These are phyloP conservation scores for Simplicillium sp. DNA, from an alignment of 2,329 filamentous ascomycete species.

Conservation along the genomic window DNA sequence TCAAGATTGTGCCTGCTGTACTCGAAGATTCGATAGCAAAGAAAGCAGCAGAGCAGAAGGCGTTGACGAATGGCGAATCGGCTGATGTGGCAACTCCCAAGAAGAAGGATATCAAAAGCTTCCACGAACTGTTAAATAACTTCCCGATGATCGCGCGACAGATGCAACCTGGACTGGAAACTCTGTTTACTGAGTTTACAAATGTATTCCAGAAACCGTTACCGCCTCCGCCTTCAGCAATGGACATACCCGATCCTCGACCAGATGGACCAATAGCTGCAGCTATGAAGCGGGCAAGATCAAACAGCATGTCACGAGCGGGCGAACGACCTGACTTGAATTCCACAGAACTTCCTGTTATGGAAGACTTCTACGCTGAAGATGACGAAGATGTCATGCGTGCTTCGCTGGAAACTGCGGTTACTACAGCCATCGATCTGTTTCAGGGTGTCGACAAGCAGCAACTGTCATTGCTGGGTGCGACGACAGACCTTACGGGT, in stretches of 20 bases:
- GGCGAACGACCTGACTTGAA: constrained; percentile 9
- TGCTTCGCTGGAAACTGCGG: constrained; percentile 78
- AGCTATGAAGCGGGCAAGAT: constrained; percentile 45
- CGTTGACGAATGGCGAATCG: constrained; percentile 24
- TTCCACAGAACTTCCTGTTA: constrained; percentile 32
- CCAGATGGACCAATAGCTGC: constrained; percentile 46
- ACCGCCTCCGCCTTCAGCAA: constrained; percentile 60
- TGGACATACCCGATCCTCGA: constrained; percentile 47
- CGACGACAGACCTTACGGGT: constrained; percentile 88
- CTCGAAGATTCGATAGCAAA: constrained; percentile 35
- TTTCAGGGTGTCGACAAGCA: constrained; percentile 96
- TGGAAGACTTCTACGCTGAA: constrained; percentile 64
- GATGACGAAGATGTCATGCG: constrained; percentile 91
- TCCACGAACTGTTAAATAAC: constrained; percentile 78
- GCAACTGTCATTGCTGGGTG: constrained; percentile 81
- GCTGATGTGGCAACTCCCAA: constrained; percentile 33
- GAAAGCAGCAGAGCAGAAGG: constrained; percentile 26
- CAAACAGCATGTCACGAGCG: constrained; percentile 34
- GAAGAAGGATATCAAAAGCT: constrained; percentile 88
- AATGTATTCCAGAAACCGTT: constrained; percentile 77
- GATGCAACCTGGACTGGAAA: constrained; percentile 88
- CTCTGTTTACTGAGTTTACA: constrained; percentile 81
- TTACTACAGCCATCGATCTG: constrained; percentile 87
- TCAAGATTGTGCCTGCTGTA: constrained; percentile 59
- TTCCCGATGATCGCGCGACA: constrained; percentile 95